These are phyloP conservation scores for Trichoderma koningiopsis DNA, from an alignment of 2,329 filamentous ascomycete species.

Conservation along the genomic window DNA sequence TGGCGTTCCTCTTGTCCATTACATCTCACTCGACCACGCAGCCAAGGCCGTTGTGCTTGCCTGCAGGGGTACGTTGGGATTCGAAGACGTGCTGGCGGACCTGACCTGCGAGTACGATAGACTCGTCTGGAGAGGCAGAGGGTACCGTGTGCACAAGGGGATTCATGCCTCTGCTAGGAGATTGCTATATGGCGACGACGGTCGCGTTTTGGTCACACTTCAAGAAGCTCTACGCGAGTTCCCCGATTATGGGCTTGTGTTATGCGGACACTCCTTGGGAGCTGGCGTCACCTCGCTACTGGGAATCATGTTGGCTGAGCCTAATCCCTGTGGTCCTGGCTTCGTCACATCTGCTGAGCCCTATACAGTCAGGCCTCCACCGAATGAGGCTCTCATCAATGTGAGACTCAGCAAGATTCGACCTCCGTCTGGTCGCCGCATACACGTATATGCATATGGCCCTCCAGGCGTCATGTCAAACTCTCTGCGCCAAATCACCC, in stretches of 20 bases:
- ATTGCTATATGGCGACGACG: slow-evolving; percentile 67
- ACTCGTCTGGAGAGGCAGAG: slow-evolving; percentile 62
- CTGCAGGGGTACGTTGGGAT: slow-evolving; percentile 70
- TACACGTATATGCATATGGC: slow-evolving; percentile 80
- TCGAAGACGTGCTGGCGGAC: slow-evolving; percentile 73
- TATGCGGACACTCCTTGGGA: slow-evolving; percentile 70
- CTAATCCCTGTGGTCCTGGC: slow-evolving; percentile 54
- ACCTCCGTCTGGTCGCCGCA: slow-evolving; percentile 67
- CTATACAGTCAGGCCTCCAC: slow-evolving; percentile 46
- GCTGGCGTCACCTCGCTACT: slow-evolving; percentile 70
- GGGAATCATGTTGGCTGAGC: slow-evolving; percentile 70
- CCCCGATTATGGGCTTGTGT: slow-evolving; percentile 68
- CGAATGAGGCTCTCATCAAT: slow-evolving; percentile 36
- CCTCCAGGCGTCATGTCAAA: slow-evolving; percentile 73
- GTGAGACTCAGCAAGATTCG: slow-evolving; percentile 44
- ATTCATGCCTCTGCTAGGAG: slow-evolving; percentile 71
- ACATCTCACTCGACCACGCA: slow-evolving; percentile 70
- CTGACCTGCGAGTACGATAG: slow-evolving; percentile 75
- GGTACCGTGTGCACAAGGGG: slow-evolving; percentile 73
- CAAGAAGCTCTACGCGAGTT: slow-evolving; percentile 67
- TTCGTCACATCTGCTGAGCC: slow-evolving; percentile 63
- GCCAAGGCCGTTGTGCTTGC: slow-evolving; percentile 73
- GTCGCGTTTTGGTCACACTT: slow-evolving; percentile 66
- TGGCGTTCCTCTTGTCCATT: slow-evolving; percentile 71
- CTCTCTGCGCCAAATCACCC: slow-evolving; percentile 67